Evolutionary conservation across 805 yeast genomes (phyloP), one percentile per base, ranked within the genome.

Genomic region (Scheffersomyces coipomensis): DNA sequence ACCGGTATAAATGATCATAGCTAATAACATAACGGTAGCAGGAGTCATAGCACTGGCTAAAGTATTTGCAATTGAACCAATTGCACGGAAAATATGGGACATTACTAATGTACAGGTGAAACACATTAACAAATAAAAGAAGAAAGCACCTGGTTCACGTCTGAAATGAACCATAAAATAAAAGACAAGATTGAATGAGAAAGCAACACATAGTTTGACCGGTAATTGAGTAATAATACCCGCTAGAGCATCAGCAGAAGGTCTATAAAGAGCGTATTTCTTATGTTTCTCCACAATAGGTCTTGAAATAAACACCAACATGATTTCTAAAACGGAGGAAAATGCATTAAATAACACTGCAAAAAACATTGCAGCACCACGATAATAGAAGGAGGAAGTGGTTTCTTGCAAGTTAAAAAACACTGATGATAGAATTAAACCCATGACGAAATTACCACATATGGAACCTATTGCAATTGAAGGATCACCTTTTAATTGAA

Each of bases 201-300:
- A 37, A 4, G 63, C 53, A 56, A 54, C 56, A 19, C 48, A 40
- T 7, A 65, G 42, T 58, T 83, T 83, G 39, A 78, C 67, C 3
- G 90, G 89, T 41, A 85, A 56, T 34, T 78, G 82, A 2, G 85
- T 71, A 5, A 82, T 41, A 29, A 79, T 65, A 3, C 78, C 66
- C 0, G 87, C 81, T 3, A 85, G 47, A 1, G 87, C 84, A 50
- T 84, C 90, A 3, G 86, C 79, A 12, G 87, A 73, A 1, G 89
- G 88, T 41, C 79, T 79, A 54, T 83, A 86, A 43, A 85, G 72
- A 0, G 87, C 79, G 48, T 82, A 85, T 34, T 74, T 71, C 50
- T 80, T 79, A 55, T 85, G 93, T 53, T 85, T 85, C 49, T 74
- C 75, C 19, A 83, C 71, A 43, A 85, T 77, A 21, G 82, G 78